phyloP scores from a whole-genome alignment of 768 basidiomycete genomes.

The Mycena amicta region DNA sequence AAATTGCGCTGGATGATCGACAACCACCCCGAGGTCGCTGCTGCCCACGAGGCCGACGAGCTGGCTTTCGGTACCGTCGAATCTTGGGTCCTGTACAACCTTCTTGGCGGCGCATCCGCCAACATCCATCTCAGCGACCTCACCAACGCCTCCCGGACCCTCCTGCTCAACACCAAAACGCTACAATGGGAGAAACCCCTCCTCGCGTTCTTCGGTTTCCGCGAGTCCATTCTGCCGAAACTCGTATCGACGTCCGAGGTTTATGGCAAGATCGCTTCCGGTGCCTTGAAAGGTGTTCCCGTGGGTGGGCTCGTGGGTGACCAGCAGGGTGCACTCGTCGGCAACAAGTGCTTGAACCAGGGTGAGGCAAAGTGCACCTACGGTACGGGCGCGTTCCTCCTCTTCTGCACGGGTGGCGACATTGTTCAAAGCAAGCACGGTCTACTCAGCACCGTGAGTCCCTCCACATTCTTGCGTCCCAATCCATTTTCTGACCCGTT shows the following conservation, averaged over 20 bases:
- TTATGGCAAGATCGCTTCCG: constrained; percentile 76
- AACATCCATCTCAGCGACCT: constrained; percentile 88
- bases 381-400: constrained; percentile 93
- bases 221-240: constrained; percentile 75
- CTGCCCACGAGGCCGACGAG: constrained; percentile 79
- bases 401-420: constrained; percentile 91
- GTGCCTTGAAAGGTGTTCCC: constrained; percentile 71
- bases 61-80: constrained; percentile 95
- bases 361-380: constrained; percentile 99
- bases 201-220: constrained; percentile 85
- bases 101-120: constrained; percentile 73
- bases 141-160: constrained; percentile 95
- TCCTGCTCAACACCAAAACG: constrained; percentile 82
- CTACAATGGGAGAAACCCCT: constrained; percentile 84
- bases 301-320: constrained; percentile 97
- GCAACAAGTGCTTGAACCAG: constrained; percentile 89
- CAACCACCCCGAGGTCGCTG: constrained; percentile 71
- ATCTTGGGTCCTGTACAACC: constrained; percentile 87
- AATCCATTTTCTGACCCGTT: constrained; percentile 11
- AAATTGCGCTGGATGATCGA: constrained; percentile 98
- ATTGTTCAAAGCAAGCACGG: constrained; percentile 87
- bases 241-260: constrained; percentile 92
- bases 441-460: constrained; percentile 78
- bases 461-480: neutral
- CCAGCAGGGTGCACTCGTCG: constrained; percentile 95